These are phyloP conservation scores for Protostelium mycophagum DNA, from an alignment of 78 protist genomes.

Conservation along the genomic window DNA sequence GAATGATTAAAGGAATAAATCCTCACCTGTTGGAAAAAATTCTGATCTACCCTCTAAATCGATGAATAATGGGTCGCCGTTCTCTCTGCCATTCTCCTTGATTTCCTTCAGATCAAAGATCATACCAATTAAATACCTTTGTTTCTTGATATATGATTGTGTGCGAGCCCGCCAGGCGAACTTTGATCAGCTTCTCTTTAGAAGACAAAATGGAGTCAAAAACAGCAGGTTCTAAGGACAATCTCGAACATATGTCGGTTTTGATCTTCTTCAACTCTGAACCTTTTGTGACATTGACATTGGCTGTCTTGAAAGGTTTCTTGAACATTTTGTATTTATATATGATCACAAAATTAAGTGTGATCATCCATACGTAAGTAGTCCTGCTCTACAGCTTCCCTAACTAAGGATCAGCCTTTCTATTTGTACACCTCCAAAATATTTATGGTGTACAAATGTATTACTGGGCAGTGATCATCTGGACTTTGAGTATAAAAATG, in stretches of 20 bases:
- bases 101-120: neutral
- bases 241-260: neutral
- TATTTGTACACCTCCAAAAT: too few relatives aligned
- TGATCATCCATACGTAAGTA: too few relatives aligned
- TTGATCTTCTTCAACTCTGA: neutral
- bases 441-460: too few relatives aligned
- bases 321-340: neutral
- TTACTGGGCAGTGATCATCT: too few relatives aligned
- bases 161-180: neutral
- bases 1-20: neutral
- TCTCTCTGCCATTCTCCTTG: neutral
- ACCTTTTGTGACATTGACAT: neutral
- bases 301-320: neutral
- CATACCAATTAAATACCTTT: neutral
- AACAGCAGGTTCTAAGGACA: neutral
- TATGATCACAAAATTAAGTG: too few relatives aligned
- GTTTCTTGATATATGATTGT: neutral
- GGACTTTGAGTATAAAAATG: too few relatives aligned
- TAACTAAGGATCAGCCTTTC: too few relatives aligned
- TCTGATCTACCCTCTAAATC: neutral
- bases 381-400: too few relatives aligned
- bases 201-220: neutral
- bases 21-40: neutral
- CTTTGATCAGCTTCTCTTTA: neutral
- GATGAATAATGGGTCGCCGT: neutral